phyloP scores from a whole-genome alignment of 139 green algal species.

The Coccomyxa sp. region DNA sequence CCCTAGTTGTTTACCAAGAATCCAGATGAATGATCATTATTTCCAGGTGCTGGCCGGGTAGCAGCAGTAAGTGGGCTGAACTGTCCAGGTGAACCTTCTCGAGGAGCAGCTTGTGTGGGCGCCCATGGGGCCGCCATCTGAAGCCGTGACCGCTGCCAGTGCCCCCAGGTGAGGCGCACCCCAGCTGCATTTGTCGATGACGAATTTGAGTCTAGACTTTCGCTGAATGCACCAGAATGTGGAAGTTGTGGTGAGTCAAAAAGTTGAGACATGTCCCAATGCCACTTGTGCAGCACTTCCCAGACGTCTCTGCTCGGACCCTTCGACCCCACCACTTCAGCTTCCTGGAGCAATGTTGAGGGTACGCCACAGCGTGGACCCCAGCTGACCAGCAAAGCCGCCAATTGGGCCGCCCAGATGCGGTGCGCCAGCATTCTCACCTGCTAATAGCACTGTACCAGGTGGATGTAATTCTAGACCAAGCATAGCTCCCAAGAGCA shows the following conservation, averaged over 20 bases:
- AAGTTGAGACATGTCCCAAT: too few species aligned
- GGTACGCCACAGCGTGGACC: background rate
- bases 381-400: background rate
- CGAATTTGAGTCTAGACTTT: too few species aligned
- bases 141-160: background rate
- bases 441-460: too few species aligned
- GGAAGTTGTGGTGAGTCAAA: too few species aligned
- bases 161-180: background rate
- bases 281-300: too few species aligned
- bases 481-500: too few species aligned
- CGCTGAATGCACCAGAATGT: too few species aligned
- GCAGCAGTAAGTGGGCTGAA: background rate
- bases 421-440: background rate
- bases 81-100: slow-evolving; percentile 13
- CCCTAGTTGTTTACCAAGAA: background rate
- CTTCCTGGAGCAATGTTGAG: background rate
- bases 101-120: slow-evolving; percentile 32
- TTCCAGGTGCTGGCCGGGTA: background rate
- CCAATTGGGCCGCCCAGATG: background rate
- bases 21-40: too few species aligned
- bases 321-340: background rate
- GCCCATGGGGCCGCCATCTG: slow-evolving; percentile 5
- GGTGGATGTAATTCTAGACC: too few species aligned
- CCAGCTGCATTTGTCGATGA: too few species aligned
- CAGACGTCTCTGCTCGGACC: background rate